Base-by-base conservation (phyloP, 345 rosid genomes). In the Carallia pectinifolia region DNA sequence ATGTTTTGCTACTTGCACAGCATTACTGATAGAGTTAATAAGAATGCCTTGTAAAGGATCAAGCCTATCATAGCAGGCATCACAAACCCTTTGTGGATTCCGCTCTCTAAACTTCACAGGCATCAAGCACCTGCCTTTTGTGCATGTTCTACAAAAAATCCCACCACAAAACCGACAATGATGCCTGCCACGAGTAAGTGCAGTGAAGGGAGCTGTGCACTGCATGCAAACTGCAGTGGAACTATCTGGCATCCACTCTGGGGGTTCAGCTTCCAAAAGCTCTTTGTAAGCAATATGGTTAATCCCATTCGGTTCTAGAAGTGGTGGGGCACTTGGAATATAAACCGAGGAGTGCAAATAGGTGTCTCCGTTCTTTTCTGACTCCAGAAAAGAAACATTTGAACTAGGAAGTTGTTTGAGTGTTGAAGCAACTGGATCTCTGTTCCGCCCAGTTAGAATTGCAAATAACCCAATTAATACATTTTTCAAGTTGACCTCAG, bases 151-250 rank as follows among this genome's bases (percentile, higher is more conserved):
- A 77, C 99, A 95, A 76, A 92, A 95, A 36, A 95, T 70, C 53
- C 98, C 97, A 62, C 99, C 99, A 76, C 99, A 95, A 74, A 92
- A 89, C 65, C 98, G 90, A 66, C 99, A 95, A 73, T 95, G 99
- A 82, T 95, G 99, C 79, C 99, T 88, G 4, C 99, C 99, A 61
- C 98, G 80, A 0, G 94, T 87, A 50, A 95, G 17, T 0, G 91
- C 96, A 6, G 97, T 92, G 78, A 95, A 95, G 29, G 90, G 88
- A 53, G 88, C 71, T 79, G 78, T 78, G 52, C 99, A 95, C 71
- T 86, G 97, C 98, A 89, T 88, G 78, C 98, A 95, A 65, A 66
- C 77, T 29, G 84, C 71, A 3, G 91, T 71, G 36, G 94, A 86
- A 75, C 99, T 95, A 84, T 95, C 99, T 0, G 96, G 91, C 39